Evolutionary conservation across 805 yeast genomes (phyloP).

Genomic region (Myxozyma kluyveri): DNA sequence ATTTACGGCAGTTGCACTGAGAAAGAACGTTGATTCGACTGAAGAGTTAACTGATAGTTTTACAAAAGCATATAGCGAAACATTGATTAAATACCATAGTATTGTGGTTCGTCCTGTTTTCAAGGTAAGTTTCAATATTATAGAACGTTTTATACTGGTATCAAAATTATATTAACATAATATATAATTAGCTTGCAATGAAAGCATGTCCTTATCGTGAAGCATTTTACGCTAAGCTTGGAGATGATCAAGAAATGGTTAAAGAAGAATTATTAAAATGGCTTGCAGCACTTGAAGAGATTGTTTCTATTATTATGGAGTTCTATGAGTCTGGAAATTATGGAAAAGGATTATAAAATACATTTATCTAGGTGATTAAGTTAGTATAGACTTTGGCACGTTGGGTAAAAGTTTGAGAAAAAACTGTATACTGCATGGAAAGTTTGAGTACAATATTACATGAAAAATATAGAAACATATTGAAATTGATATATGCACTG

Average conservation of each 20-base stretch:
- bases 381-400: too few relatives aligned
- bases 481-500: background rate
- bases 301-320: slow-evolving; percentile 68
- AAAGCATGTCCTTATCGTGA: slow-evolving; percentile 90
- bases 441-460: background rate
- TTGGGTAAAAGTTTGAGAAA: too few relatives aligned
- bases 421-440: background rate
- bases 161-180: background rate
- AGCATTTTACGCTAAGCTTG: slow-evolving; percentile 79
- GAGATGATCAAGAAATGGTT: slow-evolving; percentile 69
- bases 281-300: slow-evolving; percentile 72
- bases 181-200: slow-evolving; percentile 62
- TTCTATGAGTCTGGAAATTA: slow-evolving; percentile 79
- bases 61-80: slow-evolving; percentile 79
- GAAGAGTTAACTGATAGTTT: slow-evolving; percentile 72
- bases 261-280: slow-evolving; percentile 62
- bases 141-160: background rate
- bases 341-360: slow-evolving; percentile 72
- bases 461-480: background rate
- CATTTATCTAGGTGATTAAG: background rate
- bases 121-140: slow-evolving; percentile 43
- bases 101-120: slow-evolving; percentile 81
- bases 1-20: slow-evolving; percentile 87
- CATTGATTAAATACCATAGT: slow-evolving; percentile 76
- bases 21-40: slow-evolving; percentile 65